These are phyloP conservation scores for Rubia balearica DNA, from an alignment of 305 asterid genomes.

Conservation along the genomic window DNA sequence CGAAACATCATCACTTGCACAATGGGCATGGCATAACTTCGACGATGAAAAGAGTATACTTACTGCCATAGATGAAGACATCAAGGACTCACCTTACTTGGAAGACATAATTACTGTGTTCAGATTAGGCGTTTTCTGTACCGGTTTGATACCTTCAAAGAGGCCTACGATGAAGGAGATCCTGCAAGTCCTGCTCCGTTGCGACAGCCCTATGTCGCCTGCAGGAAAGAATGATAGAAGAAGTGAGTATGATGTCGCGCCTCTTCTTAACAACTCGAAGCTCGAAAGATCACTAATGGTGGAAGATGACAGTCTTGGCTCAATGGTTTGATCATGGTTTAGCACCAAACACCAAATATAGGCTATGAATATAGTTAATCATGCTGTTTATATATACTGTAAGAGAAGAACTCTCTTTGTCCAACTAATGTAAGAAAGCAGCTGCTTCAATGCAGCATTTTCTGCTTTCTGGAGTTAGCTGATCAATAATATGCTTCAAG, in stretches of 20 bases:
- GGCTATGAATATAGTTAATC: too few relatives aligned
- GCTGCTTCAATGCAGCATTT: background rate
- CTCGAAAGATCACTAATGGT: conserved; percentile 19
- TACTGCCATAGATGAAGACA: conserved; percentile 51
- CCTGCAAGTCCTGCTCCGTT: conserved; percentile 49
- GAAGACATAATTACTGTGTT: conserved; percentile 55
- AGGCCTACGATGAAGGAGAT: conserved; percentile 77
- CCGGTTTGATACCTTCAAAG: conserved; percentile 46
- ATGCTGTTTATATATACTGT: background rate
- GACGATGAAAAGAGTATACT: conserved; percentile 38
- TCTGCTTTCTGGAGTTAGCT: background rate
- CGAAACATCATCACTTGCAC: conserved; percentile 60
- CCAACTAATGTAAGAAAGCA: background rate
- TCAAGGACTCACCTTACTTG: conserved; percentile 46
- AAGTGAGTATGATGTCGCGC: conserved; percentile 45
- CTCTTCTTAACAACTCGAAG: conserved; percentile 53
- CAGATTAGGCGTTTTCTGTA: conserved; percentile 72
- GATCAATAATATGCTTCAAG: background rate
- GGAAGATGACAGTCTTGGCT: conserved; percentile 22
- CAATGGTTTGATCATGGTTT: conserved; percentile 15
- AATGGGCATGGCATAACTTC: conserved; percentile 66
- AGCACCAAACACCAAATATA: too few relatives aligned
- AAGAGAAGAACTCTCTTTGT: background rate
- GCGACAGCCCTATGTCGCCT: conserved; percentile 22
- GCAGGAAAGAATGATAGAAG: conserved; percentile 23